Conservation (phyloP, 176 grass and related monocot genomes). For the Cymbopogon citratus region DNA sequence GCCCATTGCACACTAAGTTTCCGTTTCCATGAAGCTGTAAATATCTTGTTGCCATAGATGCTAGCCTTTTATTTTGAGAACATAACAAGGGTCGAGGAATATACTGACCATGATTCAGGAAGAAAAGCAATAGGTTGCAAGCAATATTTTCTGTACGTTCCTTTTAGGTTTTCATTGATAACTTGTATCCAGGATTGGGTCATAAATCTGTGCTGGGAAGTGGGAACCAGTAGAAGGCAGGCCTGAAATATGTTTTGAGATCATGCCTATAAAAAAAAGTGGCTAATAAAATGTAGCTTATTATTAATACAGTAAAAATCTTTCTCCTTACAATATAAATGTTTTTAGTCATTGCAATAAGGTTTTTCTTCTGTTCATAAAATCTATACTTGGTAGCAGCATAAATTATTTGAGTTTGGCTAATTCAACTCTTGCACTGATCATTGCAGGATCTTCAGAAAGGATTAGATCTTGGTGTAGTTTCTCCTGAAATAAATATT, state of each 20-base stretch:
- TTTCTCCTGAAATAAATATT: constrained; percentile 97
- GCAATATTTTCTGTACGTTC: not conserved
- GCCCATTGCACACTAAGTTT: not conserved
- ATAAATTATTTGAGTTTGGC: not conserved
- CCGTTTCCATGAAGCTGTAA: not conserved
- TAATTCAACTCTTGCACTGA: constrained; percentile 23
- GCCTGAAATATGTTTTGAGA: not conserved
- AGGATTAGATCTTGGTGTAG: constrained; percentile 91
- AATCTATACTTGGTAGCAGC: not conserved
- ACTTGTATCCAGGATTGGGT: not conserved
- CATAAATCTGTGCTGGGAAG: not conserved
- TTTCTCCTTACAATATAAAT: not conserved
- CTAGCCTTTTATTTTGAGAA: not conserved
- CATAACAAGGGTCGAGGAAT: not conserved
- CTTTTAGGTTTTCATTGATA: not conserved
- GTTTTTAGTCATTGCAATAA: not conserved
- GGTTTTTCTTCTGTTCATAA: not conserved
- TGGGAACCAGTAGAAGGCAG: not conserved
- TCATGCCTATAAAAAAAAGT: not conserved
- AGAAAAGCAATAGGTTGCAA: not conserved
- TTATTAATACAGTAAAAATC: not conserved
- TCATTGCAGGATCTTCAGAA: constrained; percentile 76
- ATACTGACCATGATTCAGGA: not conserved
- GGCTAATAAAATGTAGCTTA: constrained; percentile 6
- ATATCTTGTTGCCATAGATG: not conserved